These are phyloP conservation scores for Trichocladium antarcticum DNA, from an alignment of 495 filamentous ascomycete species.

Conservation along the genomic window DNA sequence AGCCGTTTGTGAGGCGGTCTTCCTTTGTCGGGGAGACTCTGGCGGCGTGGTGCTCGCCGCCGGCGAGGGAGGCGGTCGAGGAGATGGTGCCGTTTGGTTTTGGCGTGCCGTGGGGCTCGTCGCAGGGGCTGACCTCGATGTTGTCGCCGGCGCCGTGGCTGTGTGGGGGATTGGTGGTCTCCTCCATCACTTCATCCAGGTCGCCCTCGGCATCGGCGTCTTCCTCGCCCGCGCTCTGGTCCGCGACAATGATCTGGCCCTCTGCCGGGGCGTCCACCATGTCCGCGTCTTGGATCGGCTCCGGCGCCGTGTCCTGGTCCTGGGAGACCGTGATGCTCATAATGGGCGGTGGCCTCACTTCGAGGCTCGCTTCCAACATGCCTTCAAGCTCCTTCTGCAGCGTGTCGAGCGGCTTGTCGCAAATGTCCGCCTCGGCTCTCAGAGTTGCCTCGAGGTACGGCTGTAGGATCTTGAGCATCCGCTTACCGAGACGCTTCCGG, in stretches of 20 bases:
- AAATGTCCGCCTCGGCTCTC: conserved; percentile 68
- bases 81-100: conserved; percentile 28
- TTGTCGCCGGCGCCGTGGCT: conserved; percentile 19
- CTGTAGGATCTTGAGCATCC: conserved; percentile 72
- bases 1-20: conserved; percentile 18
- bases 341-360: conserved; percentile 26
- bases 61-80: conserved; percentile 14
- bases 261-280: conserved; percentile 37
- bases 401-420: conserved; percentile 53
- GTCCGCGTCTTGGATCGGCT: conserved; percentile 31
- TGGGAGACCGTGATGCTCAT: conserved; percentile 17
- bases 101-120: conserved; percentile 19
- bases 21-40: no score
- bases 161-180: conserved; percentile 2
- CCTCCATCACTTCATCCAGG: conserved; percentile 17
- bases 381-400: conserved; percentile 61
- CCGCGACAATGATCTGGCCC: conserved; percentile 34
- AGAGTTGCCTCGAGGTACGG: conserved; percentile 64
- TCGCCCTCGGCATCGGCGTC: conserved; percentile 11
- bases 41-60: conserved; percentile 9
- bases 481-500: conserved; percentile 60
- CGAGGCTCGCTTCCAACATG: conserved; percentile 51
- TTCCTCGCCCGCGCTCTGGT: conserved; percentile 21
- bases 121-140: conserved; percentile 35
- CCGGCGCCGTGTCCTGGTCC: conserved; percentile 18